Percentiles rank a stretch among this genome's conserved stretches.
These are phyloP conservation scores for Coelastrella sp. DNA, from an alignment of 139 green algal genomes.

Conservation along the genomic window DNA sequence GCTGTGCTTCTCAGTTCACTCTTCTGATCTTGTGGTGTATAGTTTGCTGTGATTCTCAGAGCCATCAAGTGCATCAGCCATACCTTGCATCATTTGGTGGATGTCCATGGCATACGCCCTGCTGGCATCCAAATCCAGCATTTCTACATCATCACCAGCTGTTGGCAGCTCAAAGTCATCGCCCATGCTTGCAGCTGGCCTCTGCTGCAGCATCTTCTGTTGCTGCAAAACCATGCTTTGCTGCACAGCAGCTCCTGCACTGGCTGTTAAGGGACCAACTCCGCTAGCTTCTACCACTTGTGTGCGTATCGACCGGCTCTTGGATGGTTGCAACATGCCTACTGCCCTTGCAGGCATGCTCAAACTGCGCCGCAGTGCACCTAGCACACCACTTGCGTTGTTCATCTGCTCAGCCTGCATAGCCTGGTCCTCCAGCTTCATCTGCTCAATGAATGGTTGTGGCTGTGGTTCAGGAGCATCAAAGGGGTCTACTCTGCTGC, in stretches of 20 bases:
- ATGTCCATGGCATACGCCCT: conserved; percentile 13
- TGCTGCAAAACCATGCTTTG: background rate
- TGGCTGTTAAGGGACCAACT: background rate
- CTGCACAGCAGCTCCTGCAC: background rate
- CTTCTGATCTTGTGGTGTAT: background rate
- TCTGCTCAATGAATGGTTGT: conserved; percentile 30
- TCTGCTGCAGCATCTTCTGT: background rate
- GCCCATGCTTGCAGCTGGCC: background rate
- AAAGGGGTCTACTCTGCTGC: conserved; percentile 19
- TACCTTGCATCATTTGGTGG: conserved; percentile 23
- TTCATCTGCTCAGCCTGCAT: conserved; percentile 3
- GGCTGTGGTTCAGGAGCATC: conserved; percentile 30
- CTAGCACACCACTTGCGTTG: background rate
- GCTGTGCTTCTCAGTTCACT: background rate
- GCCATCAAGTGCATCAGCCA: background rate
- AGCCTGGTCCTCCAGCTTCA: conserved; percentile 17
- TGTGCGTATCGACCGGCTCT: background rate
- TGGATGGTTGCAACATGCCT: background rate
- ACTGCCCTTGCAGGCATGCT: background rate
- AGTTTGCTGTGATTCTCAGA: conserved; percentile 13
- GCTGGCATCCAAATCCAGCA: conserved; percentile 23
- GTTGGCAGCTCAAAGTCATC: background rate
- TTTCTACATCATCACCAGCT: background rate
- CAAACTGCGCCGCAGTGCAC: conserved; percentile 22
- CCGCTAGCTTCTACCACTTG: background rate